Percentiles rank a stretch among this genome's conserved stretches.
Evolutionary conservation across 768 basidiomycete species (phyloP).

Genomic region (Calvatia gigantea): DNA sequence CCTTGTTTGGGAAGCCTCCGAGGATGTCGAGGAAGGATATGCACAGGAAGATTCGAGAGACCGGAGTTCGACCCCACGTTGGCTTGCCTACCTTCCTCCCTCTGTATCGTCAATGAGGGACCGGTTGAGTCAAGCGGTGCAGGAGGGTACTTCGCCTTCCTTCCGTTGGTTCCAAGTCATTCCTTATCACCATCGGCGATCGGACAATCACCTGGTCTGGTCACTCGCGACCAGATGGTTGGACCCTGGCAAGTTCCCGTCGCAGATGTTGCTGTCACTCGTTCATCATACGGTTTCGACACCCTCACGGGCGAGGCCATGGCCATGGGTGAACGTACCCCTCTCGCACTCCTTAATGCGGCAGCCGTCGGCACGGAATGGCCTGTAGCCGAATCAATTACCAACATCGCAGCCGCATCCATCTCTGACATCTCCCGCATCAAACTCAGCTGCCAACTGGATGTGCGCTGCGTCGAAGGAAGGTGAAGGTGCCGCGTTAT

Average conservation of each 20-base stretch:
- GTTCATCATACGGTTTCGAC: constrained; percentile 91
- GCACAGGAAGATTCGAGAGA: constrained; percentile 34
- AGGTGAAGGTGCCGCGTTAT: constrained; percentile 86
- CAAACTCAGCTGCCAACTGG: constrained; percentile 99
- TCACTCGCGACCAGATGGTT: constrained; percentile 97
- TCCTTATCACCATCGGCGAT: constrained; percentile 98
- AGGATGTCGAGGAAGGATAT: constrained; percentile 78
- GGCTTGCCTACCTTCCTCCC: constrained; percentile 56
- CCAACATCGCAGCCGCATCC: constrained; percentile 83
- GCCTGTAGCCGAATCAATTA: constrained; percentile 92
- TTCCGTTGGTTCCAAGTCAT: constrained; percentile 91
- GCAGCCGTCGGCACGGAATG: constrained; percentile 94
- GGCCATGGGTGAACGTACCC: constrained; percentile 98
- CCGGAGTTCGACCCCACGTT: constrained; percentile 72
- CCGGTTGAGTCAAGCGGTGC: constrained; percentile 59
- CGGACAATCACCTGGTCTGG: constrained; percentile 90
- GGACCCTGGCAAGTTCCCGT: constrained; percentile 99
- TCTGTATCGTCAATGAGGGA: constrained; percentile 31
- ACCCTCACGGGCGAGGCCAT: constrained; percentile 87
- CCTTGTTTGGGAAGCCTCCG: constrained; percentile 94
- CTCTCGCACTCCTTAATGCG: constrained; percentile 81
- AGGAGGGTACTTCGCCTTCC: constrained; percentile 88
- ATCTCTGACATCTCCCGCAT: constrained; percentile 66
- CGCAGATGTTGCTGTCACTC: constrained; percentile 94
- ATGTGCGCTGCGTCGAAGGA: constrained; percentile 93